phyloP scores from a whole-genome alignment of 2,329 filamentous ascomycete species.

The Stylonectria norvegica region DNA sequence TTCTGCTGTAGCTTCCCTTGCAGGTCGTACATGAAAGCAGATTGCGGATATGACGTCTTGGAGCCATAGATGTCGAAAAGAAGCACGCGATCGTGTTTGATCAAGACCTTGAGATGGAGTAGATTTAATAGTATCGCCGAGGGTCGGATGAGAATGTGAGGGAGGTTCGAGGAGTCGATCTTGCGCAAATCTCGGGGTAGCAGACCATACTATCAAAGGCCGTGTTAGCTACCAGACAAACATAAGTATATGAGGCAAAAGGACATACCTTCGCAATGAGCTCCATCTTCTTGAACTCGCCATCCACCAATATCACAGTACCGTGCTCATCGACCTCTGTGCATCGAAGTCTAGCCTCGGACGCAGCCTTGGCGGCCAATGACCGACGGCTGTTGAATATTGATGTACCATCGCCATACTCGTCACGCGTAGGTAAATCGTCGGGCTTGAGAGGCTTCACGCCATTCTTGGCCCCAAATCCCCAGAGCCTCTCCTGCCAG shows the following conservation, averaged over 20 bases:
- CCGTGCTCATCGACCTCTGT: conserved; percentile 94
- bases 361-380: conserved; percentile 70
- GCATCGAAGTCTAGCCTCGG: conserved; percentile 83
- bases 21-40: conserved; percentile 95
- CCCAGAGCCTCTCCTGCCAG: conserved; percentile 52
- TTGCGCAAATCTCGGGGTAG: conserved; percentile 93
- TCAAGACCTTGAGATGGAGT: conserved; percentile 91
- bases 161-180: conserved; percentile 93
- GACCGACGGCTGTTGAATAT: conserved; percentile 69
- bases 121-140: conserved; percentile 93
- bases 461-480: conserved; percentile 35
- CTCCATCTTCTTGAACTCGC: conserved; percentile 97
- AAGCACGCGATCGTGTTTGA: conserved; percentile 90
- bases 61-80: conserved; percentile 96
- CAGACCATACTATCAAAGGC: conserved; percentile 68
- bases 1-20: conserved; percentile 90
- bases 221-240: conserved; percentile 5
- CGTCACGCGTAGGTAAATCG: conserved; percentile 56
- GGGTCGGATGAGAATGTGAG: conserved; percentile 90
- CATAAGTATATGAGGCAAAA: not conserved
- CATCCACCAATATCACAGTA: conserved; percentile 86
- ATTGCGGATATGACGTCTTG: conserved; percentile 91
- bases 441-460: conserved; percentile 49
- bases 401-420: conserved; percentile 52
- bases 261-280: conserved; percentile 78